A percentile compares a stretch with the other conserved stretches of the same genome.
Conservation (phyloP, 2,329 filamentous ascomycete genomes). For the Penicillium occitanis region DNA sequence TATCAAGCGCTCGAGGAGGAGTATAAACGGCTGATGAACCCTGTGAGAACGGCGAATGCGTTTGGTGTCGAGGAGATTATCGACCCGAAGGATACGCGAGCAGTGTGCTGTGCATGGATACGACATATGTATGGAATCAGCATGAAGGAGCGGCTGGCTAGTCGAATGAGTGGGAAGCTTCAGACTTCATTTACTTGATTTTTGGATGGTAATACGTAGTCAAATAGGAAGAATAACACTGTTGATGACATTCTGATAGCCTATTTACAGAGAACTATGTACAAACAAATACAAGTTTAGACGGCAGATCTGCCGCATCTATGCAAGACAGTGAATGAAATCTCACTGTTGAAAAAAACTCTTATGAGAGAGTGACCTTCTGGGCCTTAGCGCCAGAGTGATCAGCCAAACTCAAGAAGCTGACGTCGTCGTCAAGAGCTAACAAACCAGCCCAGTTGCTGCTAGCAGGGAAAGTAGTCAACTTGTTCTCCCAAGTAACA, state of each 20-base stretch:
- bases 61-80: neutral
- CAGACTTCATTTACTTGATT: neutral
- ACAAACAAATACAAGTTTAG: neutral
- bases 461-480: conserved; percentile 1
- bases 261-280: neutral
- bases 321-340: neutral
- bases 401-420: conserved; percentile 8
- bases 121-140: neutral
- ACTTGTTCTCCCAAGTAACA: conserved; percentile 15
- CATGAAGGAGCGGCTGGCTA: neutral
- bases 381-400: conserved; percentile 13
- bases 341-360: no score
- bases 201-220: neutral
- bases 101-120: neutral
- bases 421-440: neutral
- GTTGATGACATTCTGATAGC: neutral
- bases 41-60: neutral
- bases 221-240: neutral
- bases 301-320: neutral
- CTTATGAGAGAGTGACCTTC: neutral
- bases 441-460: conserved; percentile 19
- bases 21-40: neutral
- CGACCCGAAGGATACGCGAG: neutral
- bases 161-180: neutral
- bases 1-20: neutral